Base-by-base conservation (phyloP, 176 grass and related monocot species). In the Urochloa ruziziensis region DNA sequence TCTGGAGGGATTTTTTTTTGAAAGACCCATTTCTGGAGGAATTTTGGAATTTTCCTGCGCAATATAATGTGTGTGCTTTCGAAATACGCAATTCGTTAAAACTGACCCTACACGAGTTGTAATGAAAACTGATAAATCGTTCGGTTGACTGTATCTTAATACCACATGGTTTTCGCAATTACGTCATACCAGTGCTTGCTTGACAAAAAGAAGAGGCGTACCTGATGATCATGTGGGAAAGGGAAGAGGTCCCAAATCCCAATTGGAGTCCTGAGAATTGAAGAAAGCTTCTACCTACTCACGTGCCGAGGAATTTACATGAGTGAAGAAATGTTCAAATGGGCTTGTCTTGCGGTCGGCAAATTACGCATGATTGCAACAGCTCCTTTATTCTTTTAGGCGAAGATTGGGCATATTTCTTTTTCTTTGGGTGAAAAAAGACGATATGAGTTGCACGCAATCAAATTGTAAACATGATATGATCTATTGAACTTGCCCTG, bases 251-350 rank as follows among this genome's bases (percentile, higher is more conserved):
- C 70, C 70, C 62, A 28, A 8, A 14, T 67, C 44, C 48, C 65
- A 60, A 8, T 67, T 69, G 71, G 60, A 17, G 37, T 70, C 10
- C 36, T 23, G 47, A 59, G 23, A 16, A 42, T 60, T 51, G 59
- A 89, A 80, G 87, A 89, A 84, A 89, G 30, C 16, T 58, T 79
- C 59, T 30, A 40, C 33, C 28, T 52, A 7, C 77, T 54, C 48
- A 67, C 30, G 70, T 74, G 34, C n/a, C 35, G 23, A 42, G 19
- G 62, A 80, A 48, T 80, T 84, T 40, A n/a, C 34, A 74, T 0
- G 46, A 60, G 75, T 39, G 67, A 73, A 60, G 86, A 84, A 74
- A 74, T 39, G 81, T 67, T 80, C 68, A 68, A 54, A 34, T 16
- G 36, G 4, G 33, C 33, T 12, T 25, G 24, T 59, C 10, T 27